Evolutionary conservation across 2,329 filamentous ascomycete species (phyloP).

Genomic region (Diaporthe longicolla): DNA sequence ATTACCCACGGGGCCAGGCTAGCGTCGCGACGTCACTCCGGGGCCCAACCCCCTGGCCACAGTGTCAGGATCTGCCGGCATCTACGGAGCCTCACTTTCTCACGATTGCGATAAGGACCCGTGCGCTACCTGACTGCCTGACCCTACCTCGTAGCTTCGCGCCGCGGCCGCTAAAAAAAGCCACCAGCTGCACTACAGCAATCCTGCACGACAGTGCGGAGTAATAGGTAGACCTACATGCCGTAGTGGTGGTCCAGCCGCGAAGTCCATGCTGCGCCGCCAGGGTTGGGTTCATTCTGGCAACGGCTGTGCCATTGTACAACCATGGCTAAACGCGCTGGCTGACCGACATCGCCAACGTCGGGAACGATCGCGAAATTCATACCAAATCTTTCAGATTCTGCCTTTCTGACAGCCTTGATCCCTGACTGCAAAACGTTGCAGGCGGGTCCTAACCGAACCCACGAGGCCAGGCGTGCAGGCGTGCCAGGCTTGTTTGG

Average conservation of each 20-base stretch:
- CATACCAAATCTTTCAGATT: constrained; percentile 5
- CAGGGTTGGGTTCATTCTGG: not conserved
- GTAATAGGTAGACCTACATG: not conserved
- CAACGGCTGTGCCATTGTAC: not conserved
- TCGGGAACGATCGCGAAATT: not conserved
- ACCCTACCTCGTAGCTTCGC: not conserved
- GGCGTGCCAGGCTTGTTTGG: not conserved
- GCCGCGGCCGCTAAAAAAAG: constrained; percentile 12
- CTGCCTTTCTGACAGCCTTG: constrained; percentile 5
- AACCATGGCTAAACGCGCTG: not conserved
- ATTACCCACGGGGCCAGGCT: constrained; percentile 10
- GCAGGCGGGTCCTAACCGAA: constrained; percentile 29
- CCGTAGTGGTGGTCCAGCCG: not conserved
- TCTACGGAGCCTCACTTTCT: constrained; percentile 42
- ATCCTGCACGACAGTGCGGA: constrained; percentile 17
- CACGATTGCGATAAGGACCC: constrained; percentile 38
- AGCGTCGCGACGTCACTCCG: constrained; percentile 36
- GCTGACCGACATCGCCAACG: not conserved
- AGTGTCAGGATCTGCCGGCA: constrained; percentile 42
- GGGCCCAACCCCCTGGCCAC: constrained; percentile 24
- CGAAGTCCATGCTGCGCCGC: not conserved
- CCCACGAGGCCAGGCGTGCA: not conserved
- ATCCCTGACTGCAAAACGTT: constrained; percentile 21
- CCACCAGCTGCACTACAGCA: constrained; percentile 1
- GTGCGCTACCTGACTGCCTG: not conserved